These are phyloP conservation scores for Colletotrichum sp. DNA, from an alignment of 2,329 filamentous ascomycete species.

Conservation along the genomic window DNA sequence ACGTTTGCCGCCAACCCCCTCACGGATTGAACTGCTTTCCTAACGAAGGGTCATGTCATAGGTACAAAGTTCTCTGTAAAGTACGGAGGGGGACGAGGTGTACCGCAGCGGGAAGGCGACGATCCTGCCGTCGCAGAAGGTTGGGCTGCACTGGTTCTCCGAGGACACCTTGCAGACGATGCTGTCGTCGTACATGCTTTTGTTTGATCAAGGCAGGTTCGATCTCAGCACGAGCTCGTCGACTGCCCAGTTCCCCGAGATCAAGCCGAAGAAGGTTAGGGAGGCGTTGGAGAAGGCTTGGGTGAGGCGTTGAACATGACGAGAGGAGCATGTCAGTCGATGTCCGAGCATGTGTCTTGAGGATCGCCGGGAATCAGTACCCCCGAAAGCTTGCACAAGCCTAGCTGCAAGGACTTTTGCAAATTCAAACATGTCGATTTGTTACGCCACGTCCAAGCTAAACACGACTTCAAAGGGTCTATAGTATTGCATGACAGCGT, in stretches of 20 bases:
- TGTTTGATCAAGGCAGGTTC: neutral
- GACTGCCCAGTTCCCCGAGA: neutral
- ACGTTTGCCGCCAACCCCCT: too few relatives aligned
- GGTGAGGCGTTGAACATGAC: neutral
- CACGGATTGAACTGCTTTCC: too few relatives aligned
- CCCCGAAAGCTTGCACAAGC: neutral
- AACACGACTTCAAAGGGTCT: too few relatives aligned
- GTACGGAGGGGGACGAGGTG: neutral
- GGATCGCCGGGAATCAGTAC: too few relatives aligned
- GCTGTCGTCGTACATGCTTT: neutral
- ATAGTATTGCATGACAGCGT: too few relatives aligned
- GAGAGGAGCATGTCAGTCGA: neutral
- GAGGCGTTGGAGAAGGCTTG: neutral
- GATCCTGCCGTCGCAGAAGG: neutral
- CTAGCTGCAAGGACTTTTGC: too few relatives aligned
- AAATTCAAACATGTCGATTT: too few relatives aligned
- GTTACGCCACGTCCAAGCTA: too few relatives aligned
- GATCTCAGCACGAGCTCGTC: neutral
- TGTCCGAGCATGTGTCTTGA: too few relatives aligned
- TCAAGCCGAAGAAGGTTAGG: neutral
- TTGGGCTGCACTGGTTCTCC: neutral
- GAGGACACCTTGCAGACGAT: neutral
- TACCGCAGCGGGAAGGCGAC: neutral
- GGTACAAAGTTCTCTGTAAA: neutral
- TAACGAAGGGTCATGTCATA: too few relatives aligned